Percentiles rank a stretch among this genome's conserved stretches.
Evolutionary conservation across 2,329 filamentous ascomycete genomes (phyloP).

Genomic region (Clonostachys byssicola): DNA sequence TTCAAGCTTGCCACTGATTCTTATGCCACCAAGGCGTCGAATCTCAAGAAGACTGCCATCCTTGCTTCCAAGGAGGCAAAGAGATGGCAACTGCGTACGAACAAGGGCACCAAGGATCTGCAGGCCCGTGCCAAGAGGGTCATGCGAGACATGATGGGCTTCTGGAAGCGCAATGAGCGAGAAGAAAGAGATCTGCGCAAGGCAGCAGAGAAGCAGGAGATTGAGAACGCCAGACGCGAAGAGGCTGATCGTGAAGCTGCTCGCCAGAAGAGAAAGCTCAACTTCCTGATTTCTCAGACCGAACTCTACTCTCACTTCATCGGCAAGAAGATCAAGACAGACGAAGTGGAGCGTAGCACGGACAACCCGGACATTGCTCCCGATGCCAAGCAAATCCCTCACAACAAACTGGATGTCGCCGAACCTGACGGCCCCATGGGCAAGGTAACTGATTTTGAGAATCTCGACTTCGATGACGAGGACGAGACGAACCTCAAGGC

Average conservation of each 20-base stretch:
- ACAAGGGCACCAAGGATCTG: constrained; percentile 97
- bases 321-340: constrained; percentile 97
- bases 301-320: constrained; percentile 99
- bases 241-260: constrained; percentile 97
- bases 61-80: constrained; percentile 95
- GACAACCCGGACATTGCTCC: constrained; percentile 71
- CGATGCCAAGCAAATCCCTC: constrained; percentile 27
- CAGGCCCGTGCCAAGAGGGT: constrained; percentile 95
- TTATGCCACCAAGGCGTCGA: constrained; percentile 83
- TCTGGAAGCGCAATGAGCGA: constrained; percentile 98
- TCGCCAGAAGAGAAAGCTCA: constrained; percentile 96
- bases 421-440: constrained; percentile 50
- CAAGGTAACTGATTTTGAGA: constrained; percentile 91
- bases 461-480: constrained; percentile 92
- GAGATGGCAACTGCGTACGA: constrained; percentile 94
- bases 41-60: constrained; percentile 95
- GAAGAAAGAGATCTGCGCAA: constrained; percentile 94
- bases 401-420: constrained; percentile 42
- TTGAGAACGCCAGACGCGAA: constrained; percentile 93
- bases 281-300: constrained; percentile 98
- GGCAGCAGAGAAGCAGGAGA: constrained; percentile 89
- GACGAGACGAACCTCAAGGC: constrained; percentile 78
- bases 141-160: constrained; percentile 99
- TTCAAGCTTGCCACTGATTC: constrained; percentile 85
- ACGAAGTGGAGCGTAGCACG: constrained; percentile 87